These are phyloP conservation scores for Didymella pomorum DNA, from an alignment of 2,329 filamentous ascomycete genomes.

Conservation along the genomic window DNA sequence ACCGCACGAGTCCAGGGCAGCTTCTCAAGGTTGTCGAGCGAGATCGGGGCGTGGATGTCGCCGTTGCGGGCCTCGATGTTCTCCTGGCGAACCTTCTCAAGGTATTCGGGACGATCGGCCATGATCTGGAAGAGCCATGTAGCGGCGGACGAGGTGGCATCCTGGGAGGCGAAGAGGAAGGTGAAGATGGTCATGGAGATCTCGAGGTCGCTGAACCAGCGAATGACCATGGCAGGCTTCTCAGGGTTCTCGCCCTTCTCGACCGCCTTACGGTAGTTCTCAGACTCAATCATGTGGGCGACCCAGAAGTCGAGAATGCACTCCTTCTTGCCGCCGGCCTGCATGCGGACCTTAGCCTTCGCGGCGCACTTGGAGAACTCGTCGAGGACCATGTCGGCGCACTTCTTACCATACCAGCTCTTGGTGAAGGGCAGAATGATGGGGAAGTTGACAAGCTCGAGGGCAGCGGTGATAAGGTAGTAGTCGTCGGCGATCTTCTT, in stretches of 20 bases:
- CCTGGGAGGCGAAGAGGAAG: constrained; percentile 96
- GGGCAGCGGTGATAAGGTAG: constrained; percentile 92
- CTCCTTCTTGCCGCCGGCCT: constrained; percentile 81
- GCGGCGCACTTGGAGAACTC: constrained; percentile 92
- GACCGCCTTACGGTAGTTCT: constrained; percentile 79
- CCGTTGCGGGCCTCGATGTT: constrained; percentile 80
- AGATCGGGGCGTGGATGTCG: constrained; percentile 72
- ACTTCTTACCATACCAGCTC: constrained; percentile 97
- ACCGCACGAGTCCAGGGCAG: constrained; percentile 91
- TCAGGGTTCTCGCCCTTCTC: constrained; percentile 71
- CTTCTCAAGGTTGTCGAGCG: constrained; percentile 86
- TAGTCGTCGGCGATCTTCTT: constrained; percentile 97
- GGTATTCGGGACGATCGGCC: constrained; percentile 90
- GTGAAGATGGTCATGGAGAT: constrained; percentile 94
- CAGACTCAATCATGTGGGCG: constrained; percentile 78
- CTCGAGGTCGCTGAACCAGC: constrained; percentile 88
- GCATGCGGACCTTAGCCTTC: constrained; percentile 92
- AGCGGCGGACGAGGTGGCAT: constrained; percentile 90
- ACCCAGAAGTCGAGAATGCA: constrained; percentile 98
- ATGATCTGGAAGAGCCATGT: constrained; percentile 96
- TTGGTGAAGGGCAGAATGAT: constrained; percentile 95
- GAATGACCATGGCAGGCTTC: constrained; percentile 84
- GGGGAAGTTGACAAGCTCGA: constrained; percentile 89
- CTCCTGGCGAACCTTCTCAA: constrained; percentile 91
- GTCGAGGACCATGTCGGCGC: constrained; percentile 86